Evolutionary conservation across 2,329 filamentous ascomycete genomes (phyloP), one percentile per base, ranked within the genome.

Genomic region (Aspergillus awamori): DNA sequence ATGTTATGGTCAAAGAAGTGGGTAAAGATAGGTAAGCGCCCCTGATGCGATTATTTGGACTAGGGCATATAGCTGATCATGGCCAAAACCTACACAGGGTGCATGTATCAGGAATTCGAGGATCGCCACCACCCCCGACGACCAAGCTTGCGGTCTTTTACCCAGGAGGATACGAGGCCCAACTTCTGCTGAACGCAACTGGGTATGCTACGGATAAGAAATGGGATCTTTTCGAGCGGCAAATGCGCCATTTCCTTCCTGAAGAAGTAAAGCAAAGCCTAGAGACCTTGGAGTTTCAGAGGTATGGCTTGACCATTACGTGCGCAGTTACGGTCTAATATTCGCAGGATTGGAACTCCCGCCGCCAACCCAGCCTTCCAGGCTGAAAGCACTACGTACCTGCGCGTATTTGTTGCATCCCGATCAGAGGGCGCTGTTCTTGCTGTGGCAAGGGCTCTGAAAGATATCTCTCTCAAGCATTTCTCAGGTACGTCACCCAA

Each of bases 71-170:
- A 38, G 3, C 41, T 58, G 8, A 51, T 13, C 10, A 20, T 22
- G 8, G 56, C 4, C 26, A 30, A 30, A 4, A 30, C 5, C 8
- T 4, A 5, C 67, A 76, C 48, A 75, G 79, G 1, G 79, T 83
- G 0, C 70, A 65, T 10, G 72, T 84, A 0, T 76, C 72, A 0
- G 80, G 80, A 0, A 71, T 80, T 20, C 76, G 64, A 20, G 82
- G 82, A 0, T 61, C 66, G 1, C 76, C 79, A 0, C 82, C 82
- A 2, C 82, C 82, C 0, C 75, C 81, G 1, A 84, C 82, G 0
- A 84, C 82, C 1, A 84, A 84, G 64, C 73, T 82, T 6, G 82
- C 81, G n/a, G 75, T 84, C 15, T 83, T 81, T 62, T 83, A 82
- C 59, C 71, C 74, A 8, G 82, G 78, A 7, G 82, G 82, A 0